phyloP scores from a whole-genome alignment of 805 yeast genomes.

The Suhomyces canberraensis region DNA sequence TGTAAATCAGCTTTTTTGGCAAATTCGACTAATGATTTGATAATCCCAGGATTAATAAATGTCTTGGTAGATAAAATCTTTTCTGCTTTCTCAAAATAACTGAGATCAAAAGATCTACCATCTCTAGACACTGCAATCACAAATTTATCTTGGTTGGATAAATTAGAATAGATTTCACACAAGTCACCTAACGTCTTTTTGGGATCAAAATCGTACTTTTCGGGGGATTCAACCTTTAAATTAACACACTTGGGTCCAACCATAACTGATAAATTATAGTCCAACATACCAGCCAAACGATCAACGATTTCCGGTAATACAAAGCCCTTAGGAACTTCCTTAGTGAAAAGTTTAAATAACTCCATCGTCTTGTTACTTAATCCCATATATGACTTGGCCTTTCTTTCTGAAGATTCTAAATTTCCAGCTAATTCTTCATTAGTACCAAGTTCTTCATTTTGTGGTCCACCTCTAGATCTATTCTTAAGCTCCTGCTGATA shows the following conservation, averaged over 20 bases:
- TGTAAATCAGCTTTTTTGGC: slow-evolving; percentile 62
- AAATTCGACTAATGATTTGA: slow-evolving; percentile 51
- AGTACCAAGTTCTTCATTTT: slow-evolving; percentile 44
- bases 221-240: slow-evolving; percentile 80
- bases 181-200: slow-evolving; percentile 63
- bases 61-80: slow-evolving; percentile 58
- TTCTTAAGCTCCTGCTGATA: slow-evolving; percentile 62
- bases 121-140: slow-evolving; percentile 82
- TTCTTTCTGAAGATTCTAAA: slow-evolving; percentile 62
- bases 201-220: slow-evolving; percentile 80
- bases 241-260: slow-evolving; percentile 95
- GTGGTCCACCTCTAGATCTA: slow-evolving; percentile 37
- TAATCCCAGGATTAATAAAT: slow-evolving; percentile 45
- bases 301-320: slow-evolving; percentile 87
- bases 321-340: slow-evolving; percentile 83
- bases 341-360: slow-evolving; percentile 76
- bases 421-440: slow-evolving; percentile 59
- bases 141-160: slow-evolving; percentile 63
- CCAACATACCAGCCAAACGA: slow-evolving; percentile 91
- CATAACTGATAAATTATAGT: slow-evolving; percentile 85
- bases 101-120: slow-evolving; percentile 78
- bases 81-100: slow-evolving; percentile 67
- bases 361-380: slow-evolving; percentile 79
- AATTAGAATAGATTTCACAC: slow-evolving; percentile 71
- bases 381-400: slow-evolving; percentile 78